These are phyloP conservation scores for Termitomyces sp. DNA, from an alignment of 768 basidiomycete species.

Conservation along the genomic window DNA sequence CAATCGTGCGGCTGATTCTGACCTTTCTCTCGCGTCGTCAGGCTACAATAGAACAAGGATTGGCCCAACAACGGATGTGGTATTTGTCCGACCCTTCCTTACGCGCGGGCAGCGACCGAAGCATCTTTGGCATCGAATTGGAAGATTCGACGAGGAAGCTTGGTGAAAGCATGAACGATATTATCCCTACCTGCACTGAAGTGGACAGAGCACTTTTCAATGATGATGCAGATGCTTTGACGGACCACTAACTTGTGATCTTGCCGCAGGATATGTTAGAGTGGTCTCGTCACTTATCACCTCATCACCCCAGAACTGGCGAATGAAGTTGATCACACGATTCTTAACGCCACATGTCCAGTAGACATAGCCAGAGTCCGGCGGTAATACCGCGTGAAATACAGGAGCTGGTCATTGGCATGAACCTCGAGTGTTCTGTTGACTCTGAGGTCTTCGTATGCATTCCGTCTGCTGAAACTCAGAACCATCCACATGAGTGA, in stretches of 20 bases:
- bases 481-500: not conserved
- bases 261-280: not conserved
- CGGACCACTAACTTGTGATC: too few relatives aligned
- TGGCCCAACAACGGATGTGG: conserved; percentile 40
- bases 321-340: not conserved
- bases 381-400: not conserved
- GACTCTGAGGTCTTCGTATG: too few relatives aligned
- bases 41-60: conserved; percentile 36
- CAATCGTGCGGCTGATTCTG: not conserved
- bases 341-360: not conserved
- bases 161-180: conserved; percentile 18
- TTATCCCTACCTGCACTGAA: conserved; percentile 13
- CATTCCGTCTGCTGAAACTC: not conserved
- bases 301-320: not conserved
- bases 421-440: not conserved
- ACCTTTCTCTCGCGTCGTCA: conserved; percentile 5
- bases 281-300: not conserved
- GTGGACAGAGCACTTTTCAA: conserved; percentile 11
- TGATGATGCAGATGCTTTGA: not conserved
- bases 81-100: conserved; percentile 13
- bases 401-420: not conserved
- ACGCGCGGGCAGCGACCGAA: conserved; percentile 15
- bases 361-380: not conserved
- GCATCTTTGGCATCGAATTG: conserved; percentile 11
- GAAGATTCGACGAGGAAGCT: conserved; percentile 15